Base-by-base conservation (phyloP, 495 filamentous ascomycete genomes). In the Penicillium silybi region DNA sequence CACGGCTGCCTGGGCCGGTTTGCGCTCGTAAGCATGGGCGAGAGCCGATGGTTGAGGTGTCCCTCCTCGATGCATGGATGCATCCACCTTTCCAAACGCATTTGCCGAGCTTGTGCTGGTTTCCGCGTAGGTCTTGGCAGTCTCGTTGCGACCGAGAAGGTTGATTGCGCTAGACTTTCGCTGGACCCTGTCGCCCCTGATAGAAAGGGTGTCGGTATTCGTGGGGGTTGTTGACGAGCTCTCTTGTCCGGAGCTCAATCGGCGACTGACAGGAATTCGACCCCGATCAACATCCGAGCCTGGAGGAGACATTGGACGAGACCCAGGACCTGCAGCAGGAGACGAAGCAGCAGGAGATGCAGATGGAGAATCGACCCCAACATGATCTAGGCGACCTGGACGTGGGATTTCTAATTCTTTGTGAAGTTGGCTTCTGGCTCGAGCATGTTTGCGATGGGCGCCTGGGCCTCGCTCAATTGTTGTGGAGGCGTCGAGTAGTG, bases 401-500 rank as follows among this genome's bases (percentile, higher is more conserved):
- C 20, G 61, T 43, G 35, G 48, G 13, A 37, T 43, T 27, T 42
- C 58, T 49, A 73, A 63, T 62, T 82, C 69, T 73, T 76, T 64
- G 57, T 76, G 67, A 76, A 77, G 50, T 23, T 71, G 65, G 41
- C 62, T 74, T 52, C 58, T 63, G 17, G 56, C 77, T 53, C 45
- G 80, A 70, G 44, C 78, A 77, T 61, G 79, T 74, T 57, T 84
- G 73, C 62, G 68, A n/a, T 81, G 77, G 55, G 78, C 74, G n/a
- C 71, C 70, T 4, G 83, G 58, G 1, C 81, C 73, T 53, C 85
- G 83, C 61, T 95, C 87, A 54, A 93, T 90, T 1, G 88, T 89
- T 63, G 88, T 90, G 2, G 91, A 95, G 15, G 95, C 93, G 69
- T 99, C 95, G 8, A 95, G 75, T 6, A 99, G 73, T 7, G 93